phyloP scores from a whole-genome alignment of 805 yeast species.

The Babjeviella inositovora region DNA sequence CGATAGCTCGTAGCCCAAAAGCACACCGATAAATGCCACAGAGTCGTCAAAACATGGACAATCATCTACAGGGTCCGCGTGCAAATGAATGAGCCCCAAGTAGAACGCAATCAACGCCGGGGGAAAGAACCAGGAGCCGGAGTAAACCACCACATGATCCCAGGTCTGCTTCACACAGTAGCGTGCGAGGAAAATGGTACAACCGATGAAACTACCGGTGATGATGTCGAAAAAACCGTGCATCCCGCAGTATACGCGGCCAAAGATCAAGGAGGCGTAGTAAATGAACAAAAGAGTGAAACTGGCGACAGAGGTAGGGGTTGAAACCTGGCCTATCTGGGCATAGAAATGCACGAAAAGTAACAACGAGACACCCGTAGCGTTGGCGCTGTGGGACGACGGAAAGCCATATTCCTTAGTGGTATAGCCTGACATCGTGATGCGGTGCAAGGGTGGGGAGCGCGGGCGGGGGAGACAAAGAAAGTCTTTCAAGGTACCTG shows the following conservation, averaged over 20 bases:
- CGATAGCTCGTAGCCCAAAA: constrained; percentile 58
- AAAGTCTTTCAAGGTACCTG: constrained; percentile 71
- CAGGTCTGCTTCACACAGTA: constrained; percentile 17
- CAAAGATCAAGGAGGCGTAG: constrained; percentile 50
- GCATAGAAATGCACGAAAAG: constrained; percentile 8
- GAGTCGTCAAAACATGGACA: constrained; percentile 96
- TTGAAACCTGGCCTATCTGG: constrained; percentile 2
- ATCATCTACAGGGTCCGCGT: constrained; percentile 76
- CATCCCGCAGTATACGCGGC: constrained; percentile 93
- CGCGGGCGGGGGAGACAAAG: constrained; percentile 85
- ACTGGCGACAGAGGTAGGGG: constrained; percentile 4
- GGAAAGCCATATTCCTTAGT: constrained; percentile 93
- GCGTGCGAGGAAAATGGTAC: constrained; percentile 30
- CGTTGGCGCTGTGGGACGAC: constrained; percentile 87
- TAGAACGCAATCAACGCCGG: constrained; percentile 18
- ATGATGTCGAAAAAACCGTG: constrained; percentile 77
- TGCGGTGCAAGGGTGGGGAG: constrained; percentile 82
- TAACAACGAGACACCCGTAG: constrained; percentile 62
- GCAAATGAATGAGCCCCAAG: constrained; percentile 40
- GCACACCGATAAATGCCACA: constrained; percentile 83
- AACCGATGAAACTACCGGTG: constrained; percentile 54
- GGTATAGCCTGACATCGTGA: constrained; percentile 84
- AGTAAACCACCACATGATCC: constrained; percentile 24
- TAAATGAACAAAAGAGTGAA: constrained; percentile 20
- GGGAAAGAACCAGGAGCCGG: constrained; percentile 11